These are phyloP conservation scores for Oryza meridionalis DNA, from an alignment of 176 grass and related monocot species.

Conservation along the genomic window DNA sequence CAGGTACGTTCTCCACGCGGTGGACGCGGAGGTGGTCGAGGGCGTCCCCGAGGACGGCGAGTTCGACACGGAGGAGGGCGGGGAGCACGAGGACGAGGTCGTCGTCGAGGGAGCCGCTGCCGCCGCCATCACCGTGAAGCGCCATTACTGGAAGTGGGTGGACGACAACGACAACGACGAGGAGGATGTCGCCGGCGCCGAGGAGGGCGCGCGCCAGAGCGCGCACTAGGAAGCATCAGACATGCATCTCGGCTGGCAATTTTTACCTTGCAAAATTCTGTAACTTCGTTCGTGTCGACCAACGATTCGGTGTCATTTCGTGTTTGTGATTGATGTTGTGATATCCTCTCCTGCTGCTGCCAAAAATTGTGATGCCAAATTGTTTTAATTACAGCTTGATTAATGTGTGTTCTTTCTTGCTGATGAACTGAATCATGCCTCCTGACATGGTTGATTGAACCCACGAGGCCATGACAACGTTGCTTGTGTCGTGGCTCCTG, in stretches of 20 bases:
- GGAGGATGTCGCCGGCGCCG: neutral
- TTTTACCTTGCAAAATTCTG: neutral
- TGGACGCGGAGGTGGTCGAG: slow-evolving; percentile 64
- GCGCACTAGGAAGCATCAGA: neutral
- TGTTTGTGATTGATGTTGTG: neutral
- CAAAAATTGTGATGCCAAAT: no score
- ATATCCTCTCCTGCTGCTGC: neutral
- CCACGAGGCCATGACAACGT: no score
- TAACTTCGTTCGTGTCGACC: neutral
- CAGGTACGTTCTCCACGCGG: slow-evolving; percentile 73
- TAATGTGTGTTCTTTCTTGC: no score
- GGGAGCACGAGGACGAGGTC: slow-evolving; percentile 49
- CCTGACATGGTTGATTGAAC: no score
- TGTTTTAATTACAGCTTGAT: no score
- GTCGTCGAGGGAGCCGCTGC: slow-evolving; percentile 29
- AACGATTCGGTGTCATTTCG: neutral
- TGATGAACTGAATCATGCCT: no score
- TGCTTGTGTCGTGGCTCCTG: no score
- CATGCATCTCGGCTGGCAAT: no score
- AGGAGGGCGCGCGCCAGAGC: neutral
- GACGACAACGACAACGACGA: slow-evolving; percentile 20
- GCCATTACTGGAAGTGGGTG: slow-evolving; percentile 51
- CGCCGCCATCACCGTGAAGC: slow-evolving; percentile 57
- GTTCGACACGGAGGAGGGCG: slow-evolving; percentile 84
- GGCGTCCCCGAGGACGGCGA: slow-evolving; percentile 71